Percentiles rank a stretch among this genome's conserved stretches.
These are phyloP conservation scores for Calonectria pauciramosa DNA, from an alignment of 2,329 filamentous ascomycete genomes.

Conservation along the genomic window DNA sequence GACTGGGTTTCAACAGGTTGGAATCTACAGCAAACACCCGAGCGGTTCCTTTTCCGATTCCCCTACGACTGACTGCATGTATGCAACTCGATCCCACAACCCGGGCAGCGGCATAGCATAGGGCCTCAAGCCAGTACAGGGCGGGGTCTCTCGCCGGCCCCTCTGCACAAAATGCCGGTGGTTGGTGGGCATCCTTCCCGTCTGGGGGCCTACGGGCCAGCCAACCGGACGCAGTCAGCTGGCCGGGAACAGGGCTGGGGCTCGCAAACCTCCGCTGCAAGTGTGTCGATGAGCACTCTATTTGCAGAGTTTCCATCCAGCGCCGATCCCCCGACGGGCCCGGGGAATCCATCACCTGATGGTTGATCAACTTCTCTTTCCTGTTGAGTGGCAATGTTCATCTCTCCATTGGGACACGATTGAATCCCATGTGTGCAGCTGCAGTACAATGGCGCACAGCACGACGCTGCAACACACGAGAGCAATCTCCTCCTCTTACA, in stretches of 20 bases:
- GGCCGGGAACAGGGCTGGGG: not conserved
- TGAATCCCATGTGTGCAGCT: not conserved
- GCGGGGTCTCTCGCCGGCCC: not conserved
- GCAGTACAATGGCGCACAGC: not conserved
- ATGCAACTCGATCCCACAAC: not conserved
- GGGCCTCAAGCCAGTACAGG: not conserved
- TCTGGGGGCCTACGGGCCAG: not conserved
- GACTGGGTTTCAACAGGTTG: not conserved
- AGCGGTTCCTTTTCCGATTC: not conserved
- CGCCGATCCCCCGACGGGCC: not conserved
- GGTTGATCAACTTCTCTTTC: not conserved
- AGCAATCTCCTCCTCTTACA: not conserved
- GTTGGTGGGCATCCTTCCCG: not conserved
- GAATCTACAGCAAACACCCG: constrained; percentile 5
- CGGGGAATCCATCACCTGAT: not conserved
- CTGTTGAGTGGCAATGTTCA: not conserved
- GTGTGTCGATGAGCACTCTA: not conserved
- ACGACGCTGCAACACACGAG: not conserved
- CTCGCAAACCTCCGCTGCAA: not conserved
- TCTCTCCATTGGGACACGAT: not conserved
- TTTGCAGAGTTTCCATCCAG: not conserved
- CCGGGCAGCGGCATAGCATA: not conserved
- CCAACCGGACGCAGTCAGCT: not conserved
- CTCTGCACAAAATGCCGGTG: constrained; percentile 5
- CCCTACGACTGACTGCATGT: not conserved